phyloP scores from a whole-genome alignment of 1,139 yeast genomes.

The Trichomonascaceae sp. region DNA sequence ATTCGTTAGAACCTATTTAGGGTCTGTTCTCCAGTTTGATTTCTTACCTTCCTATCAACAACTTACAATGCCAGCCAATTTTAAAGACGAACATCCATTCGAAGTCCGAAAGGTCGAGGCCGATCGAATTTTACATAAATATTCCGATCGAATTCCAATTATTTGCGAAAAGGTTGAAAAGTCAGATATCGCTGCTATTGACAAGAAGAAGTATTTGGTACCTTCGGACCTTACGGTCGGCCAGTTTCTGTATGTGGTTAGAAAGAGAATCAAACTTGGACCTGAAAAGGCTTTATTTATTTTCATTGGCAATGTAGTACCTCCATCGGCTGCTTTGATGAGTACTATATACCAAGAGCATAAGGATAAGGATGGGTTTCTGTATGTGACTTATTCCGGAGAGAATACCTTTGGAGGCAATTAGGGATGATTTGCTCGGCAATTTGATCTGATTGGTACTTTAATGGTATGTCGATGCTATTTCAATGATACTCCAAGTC shows the following conservation, averaged over 20 bases:
- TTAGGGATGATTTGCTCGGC: too few relatives aligned
- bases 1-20: not conserved
- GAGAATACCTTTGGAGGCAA: constrained; percentile 39
- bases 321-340: constrained; percentile 97
- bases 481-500: not conserved
- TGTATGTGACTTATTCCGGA: constrained; percentile 73
- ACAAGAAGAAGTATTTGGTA: constrained; percentile 92
- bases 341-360: constrained; percentile 92
- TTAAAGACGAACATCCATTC: constrained; percentile 86
- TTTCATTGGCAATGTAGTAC: constrained; percentile 91
- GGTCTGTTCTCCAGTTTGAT: not conserved
- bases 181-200: constrained; percentile 92
- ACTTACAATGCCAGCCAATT: constrained; percentile 65
- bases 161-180: constrained; percentile 97
- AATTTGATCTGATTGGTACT: too few relatives aligned
- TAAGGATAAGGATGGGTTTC: constrained; percentile 94
- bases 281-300: constrained; percentile 97
- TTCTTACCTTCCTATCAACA: not conserved
- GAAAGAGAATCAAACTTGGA: constrained; percentile 92
- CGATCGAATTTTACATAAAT: constrained; percentile 81
- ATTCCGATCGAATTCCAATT: constrained; percentile 86
- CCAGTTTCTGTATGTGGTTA: constrained; percentile 93
- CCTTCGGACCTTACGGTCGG: constrained; percentile 97
- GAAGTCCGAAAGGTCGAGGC: constrained; percentile 96
- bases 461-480: not conserved